Evolutionary conservation across 805 yeast genomes (phyloP).

Genomic region (Yarrowia divulgata): DNA sequence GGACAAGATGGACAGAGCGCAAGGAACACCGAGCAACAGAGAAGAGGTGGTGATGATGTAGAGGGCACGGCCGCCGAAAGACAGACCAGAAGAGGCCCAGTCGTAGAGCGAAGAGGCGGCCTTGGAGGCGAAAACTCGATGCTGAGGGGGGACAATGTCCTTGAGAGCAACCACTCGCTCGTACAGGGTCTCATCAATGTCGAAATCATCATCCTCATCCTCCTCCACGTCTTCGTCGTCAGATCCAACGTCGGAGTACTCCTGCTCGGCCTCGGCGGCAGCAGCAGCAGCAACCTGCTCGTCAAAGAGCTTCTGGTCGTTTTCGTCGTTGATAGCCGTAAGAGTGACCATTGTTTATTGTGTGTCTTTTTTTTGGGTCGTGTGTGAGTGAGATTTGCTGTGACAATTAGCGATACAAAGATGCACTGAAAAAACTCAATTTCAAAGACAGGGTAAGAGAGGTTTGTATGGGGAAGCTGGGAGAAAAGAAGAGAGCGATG

Average conservation of each 20-base stretch:
- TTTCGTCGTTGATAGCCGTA: conserved; percentile 64
- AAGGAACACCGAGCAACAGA: conserved; percentile 89
- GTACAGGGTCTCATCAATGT: conserved; percentile 77
- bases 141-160: conserved; percentile 89
- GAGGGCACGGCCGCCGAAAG: conserved; percentile 74
- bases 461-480: conserved; percentile 7
- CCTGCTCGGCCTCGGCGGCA: conserved; percentile 52
- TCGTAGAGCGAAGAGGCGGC: conserved; percentile 50
- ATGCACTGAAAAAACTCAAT: conserved; percentile 35
- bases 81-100: conserved; percentile 56
- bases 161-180: conserved; percentile 92
- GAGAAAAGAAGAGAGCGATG: background rate
- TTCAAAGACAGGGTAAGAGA: conserved; percentile 32
- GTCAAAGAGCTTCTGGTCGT: conserved; percentile 52
- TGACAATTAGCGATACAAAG: conserved; percentile 11
- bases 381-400: conserved; percentile 25
- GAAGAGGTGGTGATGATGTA: conserved; percentile 89
- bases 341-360: conserved; percentile 68
- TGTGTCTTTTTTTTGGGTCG: conserved; percentile 2
- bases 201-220: conserved; percentile 73
- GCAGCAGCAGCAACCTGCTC: conserved; percentile 49
- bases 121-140: conserved; percentile 61
- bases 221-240: conserved; percentile 60
- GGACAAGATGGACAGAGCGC: conserved; percentile 83
- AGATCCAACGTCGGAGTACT: conserved; percentile 62